A percentile compares a stretch with the other conserved stretches of the same genome.
Conservation (phyloP, 148 eudicot species). For the Oxyria digyna region DNA sequence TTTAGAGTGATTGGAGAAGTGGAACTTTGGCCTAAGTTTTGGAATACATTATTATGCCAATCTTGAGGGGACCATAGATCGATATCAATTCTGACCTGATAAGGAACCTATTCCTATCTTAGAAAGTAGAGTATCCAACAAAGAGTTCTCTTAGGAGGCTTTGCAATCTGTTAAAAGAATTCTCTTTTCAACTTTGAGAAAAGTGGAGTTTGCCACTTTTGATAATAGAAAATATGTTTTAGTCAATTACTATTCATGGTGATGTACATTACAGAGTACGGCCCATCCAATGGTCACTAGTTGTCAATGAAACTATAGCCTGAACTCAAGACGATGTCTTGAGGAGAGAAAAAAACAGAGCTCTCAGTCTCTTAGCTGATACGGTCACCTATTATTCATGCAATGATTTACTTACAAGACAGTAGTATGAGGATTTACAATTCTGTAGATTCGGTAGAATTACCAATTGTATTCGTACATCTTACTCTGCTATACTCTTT, state of each 20-base stretch:
- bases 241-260: neutral
- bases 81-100: neutral
- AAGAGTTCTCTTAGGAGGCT: neutral
- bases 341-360: neutral
- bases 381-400: no score
- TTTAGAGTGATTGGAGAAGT: neutral
- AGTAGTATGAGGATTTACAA: neutral
- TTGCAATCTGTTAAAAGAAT: neutral
- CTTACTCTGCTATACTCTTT: neutral
- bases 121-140: neutral
- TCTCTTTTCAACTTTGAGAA: neutral
- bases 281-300: no score
- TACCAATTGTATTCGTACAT: neutral
- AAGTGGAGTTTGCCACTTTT: neutral
- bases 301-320: neutral
- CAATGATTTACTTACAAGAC: no score
- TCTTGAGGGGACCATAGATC: neutral
- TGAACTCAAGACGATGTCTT: neutral
- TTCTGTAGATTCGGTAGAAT: neutral
- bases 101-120: neutral
- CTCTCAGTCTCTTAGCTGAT: neutral
- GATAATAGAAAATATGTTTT: neutral
- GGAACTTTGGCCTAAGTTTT: neutral
- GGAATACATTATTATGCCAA: neutral
- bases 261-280: slow-evolving; percentile 2